Base-by-base conservation (phyloP, 2,329 filamentous ascomycete genomes). In the Mycosphaerella arachidis region DNA sequence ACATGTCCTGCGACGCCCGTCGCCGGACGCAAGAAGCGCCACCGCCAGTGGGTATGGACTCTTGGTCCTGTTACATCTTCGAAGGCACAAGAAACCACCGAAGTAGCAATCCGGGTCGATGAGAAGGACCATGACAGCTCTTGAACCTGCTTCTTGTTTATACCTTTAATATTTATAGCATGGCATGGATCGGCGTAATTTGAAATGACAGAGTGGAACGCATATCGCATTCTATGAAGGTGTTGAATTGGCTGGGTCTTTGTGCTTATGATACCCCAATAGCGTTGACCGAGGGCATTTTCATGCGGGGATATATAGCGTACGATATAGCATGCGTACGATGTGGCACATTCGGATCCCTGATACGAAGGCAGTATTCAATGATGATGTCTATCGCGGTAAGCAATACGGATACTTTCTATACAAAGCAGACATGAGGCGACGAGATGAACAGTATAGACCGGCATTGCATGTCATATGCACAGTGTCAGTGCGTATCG, bases 1-100 rank as follows among this genome's bases (percentile, higher is more conserved):
- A 78, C 77, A 1, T 77, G 74, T 63, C 81, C 81, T 0, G 76
- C 79, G 54, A 84, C 82, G 3, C 82, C 82, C 4, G 76, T 81
- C 16, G 80, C 81, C 20, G 77, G 79, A 16, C 79, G 81, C 27
- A 76, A 75, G 61, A 85, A 85, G 68, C 76, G 80, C 43, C 78
- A 78, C 29, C 71, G 82, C 20, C 78, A 83, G 65, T 85, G 83
- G 83, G 74, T 77, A 51, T 85, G 83, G 83, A 85, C 83, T 1
- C 70, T 85, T 10, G 59, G 31, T 8, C 55, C 57, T 16, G 27
- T 61, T 9, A 16, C 35, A 7, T 29, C 20, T 13, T 33, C 43
- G 12, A 52, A 46, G 18, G 53, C 54, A 20, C 20, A 48, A 18
- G 13, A 30, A 12, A 9, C 24, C 20, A 16, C 27, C 10, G 48